phyloP scores from a whole-genome alignment of 208 protist genomes.

The Sergeia podlipaevii region DNA sequence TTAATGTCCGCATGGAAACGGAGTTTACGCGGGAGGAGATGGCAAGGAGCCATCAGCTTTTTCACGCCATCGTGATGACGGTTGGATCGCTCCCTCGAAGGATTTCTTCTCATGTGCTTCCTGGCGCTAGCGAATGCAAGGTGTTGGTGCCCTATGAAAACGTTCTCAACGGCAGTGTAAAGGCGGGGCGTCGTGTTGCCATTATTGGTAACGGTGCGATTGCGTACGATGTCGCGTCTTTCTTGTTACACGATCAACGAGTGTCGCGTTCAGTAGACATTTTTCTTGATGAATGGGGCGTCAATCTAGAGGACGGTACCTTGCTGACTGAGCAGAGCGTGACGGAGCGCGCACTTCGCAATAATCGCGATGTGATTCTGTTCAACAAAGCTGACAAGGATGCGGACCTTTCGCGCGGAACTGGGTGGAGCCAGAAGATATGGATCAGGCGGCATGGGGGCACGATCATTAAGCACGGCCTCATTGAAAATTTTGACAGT shows the following conservation, averaged over 20 bases:
- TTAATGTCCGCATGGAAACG: constrained; percentile 71
- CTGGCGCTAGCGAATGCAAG: constrained; percentile 54
- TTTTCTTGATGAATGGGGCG: constrained; percentile 81
- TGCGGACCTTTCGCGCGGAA: constrained; percentile 71
- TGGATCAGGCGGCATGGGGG: constrained; percentile 75
- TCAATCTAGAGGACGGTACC: constrained; percentile 66
- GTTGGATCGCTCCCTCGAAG: constrained; percentile 61
- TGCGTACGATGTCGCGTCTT: constrained; percentile 81
- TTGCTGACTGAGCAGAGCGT: constrained; percentile 19
- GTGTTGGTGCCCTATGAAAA: constrained; percentile 69
- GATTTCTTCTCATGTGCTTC: constrained; percentile 61
- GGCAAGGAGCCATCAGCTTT: constrained; percentile 73
- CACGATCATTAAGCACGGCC: constrained; percentile 55
- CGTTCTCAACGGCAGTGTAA: constrained; percentile 79
- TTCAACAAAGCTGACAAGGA: constrained; percentile 79
- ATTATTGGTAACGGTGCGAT: constrained; percentile 85
- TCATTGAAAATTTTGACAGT: constrained; percentile 68
- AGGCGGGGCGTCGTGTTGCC: constrained; percentile 69
- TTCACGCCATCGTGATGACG: constrained; percentile 77
- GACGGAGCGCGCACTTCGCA: constrained; percentile 35
- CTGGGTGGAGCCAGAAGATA: constrained; percentile 80
- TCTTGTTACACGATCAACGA: constrained; percentile 76
- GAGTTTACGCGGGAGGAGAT: constrained; percentile 82
- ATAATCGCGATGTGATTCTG: constrained; percentile 76
- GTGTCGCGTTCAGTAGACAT: constrained; percentile 62